Base-by-base conservation (phyloP, 306 rosid species). In the Casuarina glauca region DNA sequence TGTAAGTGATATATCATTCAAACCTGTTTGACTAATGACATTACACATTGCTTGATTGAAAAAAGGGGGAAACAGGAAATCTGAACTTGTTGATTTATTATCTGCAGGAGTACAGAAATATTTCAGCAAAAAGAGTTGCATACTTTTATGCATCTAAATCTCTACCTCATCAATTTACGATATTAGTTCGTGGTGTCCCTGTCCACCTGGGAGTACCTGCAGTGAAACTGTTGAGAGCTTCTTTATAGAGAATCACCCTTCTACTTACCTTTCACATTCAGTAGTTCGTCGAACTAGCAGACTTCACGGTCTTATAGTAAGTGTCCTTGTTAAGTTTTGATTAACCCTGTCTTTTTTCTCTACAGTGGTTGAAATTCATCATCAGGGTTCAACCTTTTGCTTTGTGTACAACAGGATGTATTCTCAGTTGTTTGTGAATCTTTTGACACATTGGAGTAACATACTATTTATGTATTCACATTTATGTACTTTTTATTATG, bases 251-350 rank as follows among this genome's bases (percentile, higher is more conserved):
- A 79, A 84, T 80, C 88, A 93, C 80, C 86, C 93, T 70, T 87
- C 95, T 32, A 88, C 97, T 2, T 93, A 93, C 87, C 94, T 85
- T 76, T 93, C 93, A 35, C 90, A 89, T 82, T 72, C 89, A 0
- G 88, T 93, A 58, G 74, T 93, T 52, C 92, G 73, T 19, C 90
- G 82, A 52, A 87, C 78, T 74, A 63, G 72, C 77, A 86, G 83
- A 87, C 91, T 93, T 80, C 90, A 80, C 57, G 76, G 72, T 83
- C 98, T 91, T 85, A 67, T 83, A 46, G 97, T 93, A 83, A 93
- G 97, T 50, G 39, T 69, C 80, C 70, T 19, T 70, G n/a, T 75
- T 48, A 11, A 74, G 26, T 66, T 84, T 57, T 71, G 55, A 43
- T 72, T 77, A 63, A 45, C 61, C 42, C 73, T 15, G 42, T 72